Evolutionary conservation across 2,329 filamentous ascomycete genomes (phyloP).

Genomic region (Hymenoscyphus scutula): DNA sequence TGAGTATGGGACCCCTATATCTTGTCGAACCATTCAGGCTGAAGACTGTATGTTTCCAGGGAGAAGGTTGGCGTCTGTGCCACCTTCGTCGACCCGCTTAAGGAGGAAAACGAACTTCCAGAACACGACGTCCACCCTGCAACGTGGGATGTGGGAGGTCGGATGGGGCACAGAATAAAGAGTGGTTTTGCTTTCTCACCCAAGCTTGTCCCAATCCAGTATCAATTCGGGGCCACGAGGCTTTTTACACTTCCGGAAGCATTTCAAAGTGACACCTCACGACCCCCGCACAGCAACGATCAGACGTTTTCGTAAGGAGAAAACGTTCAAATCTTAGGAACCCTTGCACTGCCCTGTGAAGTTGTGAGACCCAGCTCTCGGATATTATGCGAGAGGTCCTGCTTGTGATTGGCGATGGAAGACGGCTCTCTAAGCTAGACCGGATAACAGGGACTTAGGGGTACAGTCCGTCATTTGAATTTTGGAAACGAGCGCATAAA

Average conservation of each 20-base stretch:
- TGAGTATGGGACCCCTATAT: conserved; percentile 1
- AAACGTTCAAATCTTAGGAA: conserved; percentile 2
- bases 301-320: conserved; percentile 16
- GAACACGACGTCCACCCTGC: conserved; percentile 11
- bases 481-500: conserved; percentile 20
- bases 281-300: conserved; percentile 13
- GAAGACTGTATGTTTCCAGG: conserved; percentile 19
- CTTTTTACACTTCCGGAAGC: conserved; percentile 17
- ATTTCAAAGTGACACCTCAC: conserved; percentile 10
- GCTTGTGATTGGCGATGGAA: conserved; percentile 15
- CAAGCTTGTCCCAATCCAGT: conserved; percentile 15
- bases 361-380: conserved; percentile 22
- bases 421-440: conserved; percentile 14
- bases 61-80: conserved; percentile 24
- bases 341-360: conserved; percentile 12
- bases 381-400: conserved; percentile 20
- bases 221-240: conserved; percentile 16
- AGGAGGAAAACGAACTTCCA: conserved; percentile 10
- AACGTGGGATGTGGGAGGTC: conserved; percentile 6
- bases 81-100: conserved; percentile 8
- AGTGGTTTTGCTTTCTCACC: conserved; percentile 1
- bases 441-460: conserved; percentile 12
- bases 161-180: conserved; percentile 5
- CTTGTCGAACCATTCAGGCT: conserved; percentile 19
- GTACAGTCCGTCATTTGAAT: conserved; percentile 11